Evolutionary conservation across 73 alveolate genomes (phyloP).

Genomic region (Paraurostyla sp.): DNA sequence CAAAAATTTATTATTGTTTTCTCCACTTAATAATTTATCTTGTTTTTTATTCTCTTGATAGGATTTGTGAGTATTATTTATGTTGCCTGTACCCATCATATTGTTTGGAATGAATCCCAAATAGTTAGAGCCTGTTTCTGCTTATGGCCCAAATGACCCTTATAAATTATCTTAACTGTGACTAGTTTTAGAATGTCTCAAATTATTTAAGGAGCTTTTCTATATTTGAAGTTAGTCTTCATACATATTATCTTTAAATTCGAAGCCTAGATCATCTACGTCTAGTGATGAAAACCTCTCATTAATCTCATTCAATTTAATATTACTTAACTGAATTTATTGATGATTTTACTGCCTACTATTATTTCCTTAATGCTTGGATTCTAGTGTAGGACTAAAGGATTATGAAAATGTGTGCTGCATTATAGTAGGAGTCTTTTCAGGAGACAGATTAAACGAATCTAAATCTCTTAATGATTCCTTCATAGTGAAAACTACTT

Average conservation of each 20-base stretch:
- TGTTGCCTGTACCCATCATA: too few relatives aligned
- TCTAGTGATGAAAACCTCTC: slow-evolving; percentile 10
- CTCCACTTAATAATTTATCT: background rate
- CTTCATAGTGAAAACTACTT: slow-evolving; percentile 45
- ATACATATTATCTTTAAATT: background rate
- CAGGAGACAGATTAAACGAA: slow-evolving; percentile 28
- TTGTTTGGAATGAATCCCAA: background rate
- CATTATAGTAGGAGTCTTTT: background rate
- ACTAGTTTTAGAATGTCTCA: background rate
- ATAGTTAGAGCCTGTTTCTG: background rate
- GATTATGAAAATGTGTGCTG: slow-evolving; percentile 25
- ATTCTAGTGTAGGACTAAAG: slow-evolving; percentile 27
- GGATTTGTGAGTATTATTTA: slow-evolving; percentile 6
- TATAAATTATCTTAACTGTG: slow-evolving; percentile 40
- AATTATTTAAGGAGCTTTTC: slow-evolving; percentile 30
- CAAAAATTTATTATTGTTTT: background rate
- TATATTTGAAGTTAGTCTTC: background rate
- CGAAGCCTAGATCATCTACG: background rate
- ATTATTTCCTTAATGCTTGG: background rate
- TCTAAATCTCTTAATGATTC: slow-evolving; percentile 41
- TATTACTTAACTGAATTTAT: slow-evolving; percentile 4
- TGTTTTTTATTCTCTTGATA: background rate
- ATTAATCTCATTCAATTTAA: slow-evolving; percentile 4
- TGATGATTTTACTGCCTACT: background rate
- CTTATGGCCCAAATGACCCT: slow-evolving; percentile 59